phyloP scores from a whole-genome alignment of 2,329 filamentous ascomycete genomes.

The Pestalotiopsis fici region DNA sequence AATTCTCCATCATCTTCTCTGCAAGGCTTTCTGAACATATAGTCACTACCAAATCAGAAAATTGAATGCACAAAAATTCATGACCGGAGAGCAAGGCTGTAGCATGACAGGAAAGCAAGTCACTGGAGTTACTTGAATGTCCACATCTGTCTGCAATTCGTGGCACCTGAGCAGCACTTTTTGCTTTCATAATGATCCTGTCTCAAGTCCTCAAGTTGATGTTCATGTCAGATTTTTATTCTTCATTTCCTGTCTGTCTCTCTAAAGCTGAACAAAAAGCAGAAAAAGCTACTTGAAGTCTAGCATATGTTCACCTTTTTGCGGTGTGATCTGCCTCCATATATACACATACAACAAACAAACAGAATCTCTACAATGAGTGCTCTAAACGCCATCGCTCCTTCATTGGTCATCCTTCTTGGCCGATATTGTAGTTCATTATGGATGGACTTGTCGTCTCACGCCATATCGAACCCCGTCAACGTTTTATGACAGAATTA shows the following conservation, averaged over 20 bases:
- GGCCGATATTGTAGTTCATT: background rate
- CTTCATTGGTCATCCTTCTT: background rate
- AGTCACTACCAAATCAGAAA: too few relatives aligned
- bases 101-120: too few relatives aligned
- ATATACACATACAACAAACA: conserved; percentile 6
- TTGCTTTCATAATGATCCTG: too few relatives aligned
- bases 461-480: background rate
- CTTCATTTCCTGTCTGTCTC: background rate
- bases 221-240: background rate
- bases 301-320: background rate
- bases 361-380: background rate
- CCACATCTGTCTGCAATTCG: too few relatives aligned
- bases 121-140: too few relatives aligned
- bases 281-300: background rate
- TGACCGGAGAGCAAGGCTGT: too few relatives aligned
- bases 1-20: too few relatives aligned
- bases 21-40: too few relatives aligned
- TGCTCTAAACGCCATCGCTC: background rate
- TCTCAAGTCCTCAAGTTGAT: background rate
- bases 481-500: background rate
- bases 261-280: background rate
- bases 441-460: background rate
- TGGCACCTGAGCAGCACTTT: too few relatives aligned
- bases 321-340: background rate
- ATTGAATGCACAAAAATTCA: too few relatives aligned